These are phyloP conservation scores for Theobroma cacao DNA, from an alignment of 345 rosid genomes.

Conservation along the genomic window DNA sequence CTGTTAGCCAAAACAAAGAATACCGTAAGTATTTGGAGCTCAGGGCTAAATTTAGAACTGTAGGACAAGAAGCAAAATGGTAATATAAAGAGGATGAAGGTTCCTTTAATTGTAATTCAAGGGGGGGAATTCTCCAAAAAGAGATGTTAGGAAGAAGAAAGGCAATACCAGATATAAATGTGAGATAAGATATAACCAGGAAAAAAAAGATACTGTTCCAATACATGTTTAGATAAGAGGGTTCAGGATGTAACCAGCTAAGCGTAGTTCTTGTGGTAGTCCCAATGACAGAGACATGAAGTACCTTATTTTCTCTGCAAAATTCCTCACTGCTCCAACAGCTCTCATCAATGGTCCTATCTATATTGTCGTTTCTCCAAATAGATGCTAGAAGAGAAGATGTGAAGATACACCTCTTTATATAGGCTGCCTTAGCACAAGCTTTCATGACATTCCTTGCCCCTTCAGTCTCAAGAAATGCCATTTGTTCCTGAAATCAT, in stretches of 20 bases:
- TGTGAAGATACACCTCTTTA: conserved; percentile 39
- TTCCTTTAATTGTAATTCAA: too few species aligned
- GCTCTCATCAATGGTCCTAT: conserved; percentile 18
- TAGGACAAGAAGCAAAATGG: not conserved
- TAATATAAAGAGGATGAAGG: not conserved
- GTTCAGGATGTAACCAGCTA: too few species aligned
- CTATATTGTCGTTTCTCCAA: conserved; percentile 21
- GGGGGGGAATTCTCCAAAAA: too few species aligned
- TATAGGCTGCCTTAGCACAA: conserved; percentile 30
- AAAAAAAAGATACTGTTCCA: too few species aligned
- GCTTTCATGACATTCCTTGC: conserved; percentile 42
- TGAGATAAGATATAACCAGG: too few species aligned
- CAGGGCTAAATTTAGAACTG: not conserved
- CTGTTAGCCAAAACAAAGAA: conserved; percentile 16
- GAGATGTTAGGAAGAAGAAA: too few species aligned
- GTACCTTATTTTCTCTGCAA: conserved; percentile 41
- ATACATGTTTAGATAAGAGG: too few species aligned
- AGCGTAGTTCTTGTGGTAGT: too few species aligned
- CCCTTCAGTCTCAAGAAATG: conserved; percentile 30
- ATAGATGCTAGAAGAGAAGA: conserved; percentile 40
- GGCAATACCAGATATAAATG: too few species aligned
- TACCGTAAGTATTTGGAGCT: not conserved
- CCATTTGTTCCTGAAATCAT: conserved; percentile 33
- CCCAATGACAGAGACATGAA: too few species aligned
- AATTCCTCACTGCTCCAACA: conserved; percentile 37